Conservation (phyloP, 805 yeast genomes). For the Sungouiella thailandica region DNA sequence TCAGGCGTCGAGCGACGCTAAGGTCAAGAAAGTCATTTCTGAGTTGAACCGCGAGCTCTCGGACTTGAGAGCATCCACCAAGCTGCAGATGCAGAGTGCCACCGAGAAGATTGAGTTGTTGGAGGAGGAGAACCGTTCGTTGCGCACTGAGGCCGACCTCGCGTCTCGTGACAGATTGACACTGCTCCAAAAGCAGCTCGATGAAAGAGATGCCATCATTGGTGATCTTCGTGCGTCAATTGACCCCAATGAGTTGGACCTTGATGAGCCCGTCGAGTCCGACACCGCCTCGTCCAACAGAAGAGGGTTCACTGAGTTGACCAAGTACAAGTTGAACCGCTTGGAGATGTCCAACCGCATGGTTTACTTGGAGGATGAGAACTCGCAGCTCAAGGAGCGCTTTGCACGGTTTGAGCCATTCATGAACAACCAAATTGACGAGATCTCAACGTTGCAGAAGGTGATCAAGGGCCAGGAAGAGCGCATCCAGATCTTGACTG, state of each 20-base stretch:
- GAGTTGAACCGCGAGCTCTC: conserved; percentile 31
- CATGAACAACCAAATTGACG: conserved; percentile 48
- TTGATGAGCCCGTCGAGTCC: conserved; percentile 13
- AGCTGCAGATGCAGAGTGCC: conserved; percentile 52
- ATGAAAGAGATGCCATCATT: conserved; percentile 29
- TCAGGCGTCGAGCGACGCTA: conserved; percentile 11
- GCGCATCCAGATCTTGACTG: conserved; percentile 36
- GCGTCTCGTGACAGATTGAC: not conserved
- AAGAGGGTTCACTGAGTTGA: conserved; percentile 26
- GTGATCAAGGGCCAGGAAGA: conserved; percentile 51
- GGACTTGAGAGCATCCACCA: conserved; percentile 28
- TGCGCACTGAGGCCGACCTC: not conserved
- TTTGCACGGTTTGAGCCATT: conserved; percentile 46
- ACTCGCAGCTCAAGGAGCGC: conserved; percentile 36
- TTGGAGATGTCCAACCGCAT: conserved; percentile 42
- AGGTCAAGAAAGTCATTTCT: conserved; percentile 26
- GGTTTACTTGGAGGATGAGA: conserved; percentile 43
- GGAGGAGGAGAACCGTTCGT: conserved; percentile 30
- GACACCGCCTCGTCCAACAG: conserved; percentile 9
- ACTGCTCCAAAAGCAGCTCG: conserved; percentile 3
- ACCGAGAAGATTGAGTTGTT: conserved; percentile 47
- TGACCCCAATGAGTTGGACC: conserved; percentile 21
- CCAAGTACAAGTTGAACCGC: conserved; percentile 38
- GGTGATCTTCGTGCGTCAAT: conserved; percentile 26
- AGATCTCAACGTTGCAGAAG: conserved; percentile 48